Evolutionary conservation across 495 filamentous ascomycete species (phyloP).

Genomic region (Acidomyces sp.): DNA sequence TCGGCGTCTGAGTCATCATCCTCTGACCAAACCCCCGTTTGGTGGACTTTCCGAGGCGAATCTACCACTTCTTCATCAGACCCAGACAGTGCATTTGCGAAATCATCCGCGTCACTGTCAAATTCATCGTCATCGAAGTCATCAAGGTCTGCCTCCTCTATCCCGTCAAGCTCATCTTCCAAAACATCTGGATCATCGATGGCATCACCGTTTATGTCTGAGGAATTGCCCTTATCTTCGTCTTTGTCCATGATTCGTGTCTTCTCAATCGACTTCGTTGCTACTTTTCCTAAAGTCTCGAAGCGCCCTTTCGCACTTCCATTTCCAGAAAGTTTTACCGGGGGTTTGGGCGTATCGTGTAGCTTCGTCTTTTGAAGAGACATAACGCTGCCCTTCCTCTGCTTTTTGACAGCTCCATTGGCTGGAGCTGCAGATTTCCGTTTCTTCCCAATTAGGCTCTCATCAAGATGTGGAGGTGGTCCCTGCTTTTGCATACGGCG

Average conservation of each 20-base stretch:
- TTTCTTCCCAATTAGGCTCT: conserved; percentile 64
- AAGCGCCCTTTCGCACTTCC: conserved; percentile 25
- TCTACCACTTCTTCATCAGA: conserved; percentile 50
- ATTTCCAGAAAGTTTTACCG: conserved; percentile 32
- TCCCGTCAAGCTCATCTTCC: conserved; percentile 34
- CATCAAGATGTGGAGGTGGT: conserved; percentile 66
- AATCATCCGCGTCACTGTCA: conserved; percentile 37
- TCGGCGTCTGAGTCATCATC: conserved; percentile 82
- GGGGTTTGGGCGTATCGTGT: too few relatives aligned
- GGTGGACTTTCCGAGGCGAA: conserved; percentile 24
- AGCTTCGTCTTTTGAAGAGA: too few relatives aligned
- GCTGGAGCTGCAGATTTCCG: conserved; percentile 46
- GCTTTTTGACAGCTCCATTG: conserved; percentile 49
- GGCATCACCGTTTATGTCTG: conserved; percentile 22
- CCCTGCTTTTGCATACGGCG: conserved; percentile 95
- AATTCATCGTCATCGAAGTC: conserved; percentile 36
- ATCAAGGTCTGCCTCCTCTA: conserved; percentile 28
- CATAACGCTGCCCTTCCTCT: conserved; percentile 43
- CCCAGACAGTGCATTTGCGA: conserved; percentile 33
- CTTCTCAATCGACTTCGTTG: conserved; percentile 1
- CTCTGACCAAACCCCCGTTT: conserved; percentile 70
- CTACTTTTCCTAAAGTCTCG: conserved; percentile 1
- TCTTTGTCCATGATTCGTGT: not conserved
- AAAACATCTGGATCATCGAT: conserved; percentile 23
- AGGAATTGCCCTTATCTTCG: conserved; percentile 28